Conservation (phyloP, 75 land plant species). For the Isoetes taiwanensis region DNA sequence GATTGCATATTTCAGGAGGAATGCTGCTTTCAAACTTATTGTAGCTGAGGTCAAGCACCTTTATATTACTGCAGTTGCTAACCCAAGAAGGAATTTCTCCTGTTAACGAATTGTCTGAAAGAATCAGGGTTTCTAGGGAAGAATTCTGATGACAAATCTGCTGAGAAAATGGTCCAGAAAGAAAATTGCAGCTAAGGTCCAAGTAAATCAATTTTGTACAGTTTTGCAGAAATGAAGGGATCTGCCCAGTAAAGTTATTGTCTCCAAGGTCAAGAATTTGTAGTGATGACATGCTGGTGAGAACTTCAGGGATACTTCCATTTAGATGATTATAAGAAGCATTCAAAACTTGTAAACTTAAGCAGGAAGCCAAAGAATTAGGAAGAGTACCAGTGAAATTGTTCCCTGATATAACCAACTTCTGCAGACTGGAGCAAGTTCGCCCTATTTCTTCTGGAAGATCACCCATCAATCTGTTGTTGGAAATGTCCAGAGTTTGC, state of each 20-base stretch:
- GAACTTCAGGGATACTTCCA: constrained; percentile 6
- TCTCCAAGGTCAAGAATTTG: constrained; percentile 14
- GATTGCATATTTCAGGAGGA: constrained; percentile 50
- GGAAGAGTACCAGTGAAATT: constrained; percentile 37
- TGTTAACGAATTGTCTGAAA: constrained; percentile 10
- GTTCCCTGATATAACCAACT: constrained; percentile 34
- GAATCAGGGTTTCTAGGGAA: too few relatives aligned
- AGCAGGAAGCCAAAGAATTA: not conserved
- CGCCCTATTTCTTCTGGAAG: constrained; percentile 47
- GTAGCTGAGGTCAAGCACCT: constrained; percentile 47
- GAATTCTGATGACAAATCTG: too few relatives aligned
- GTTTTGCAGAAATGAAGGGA: constrained; percentile 21
- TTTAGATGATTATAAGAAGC: constrained; percentile 4
- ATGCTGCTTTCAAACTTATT: constrained; percentile 52
- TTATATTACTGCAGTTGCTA: constrained; percentile 29
- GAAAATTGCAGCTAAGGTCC: constrained; percentile 13
- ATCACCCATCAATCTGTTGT: constrained; percentile 43
- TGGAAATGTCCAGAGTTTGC: constrained; percentile 40
- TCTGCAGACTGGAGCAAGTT: constrained; percentile 5
- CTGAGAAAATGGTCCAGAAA: constrained; percentile 23
- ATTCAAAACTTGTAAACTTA: not conserved
- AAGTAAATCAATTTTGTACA: constrained; percentile 11
- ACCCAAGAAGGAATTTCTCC: constrained; percentile 45
- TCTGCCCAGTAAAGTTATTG: constrained; percentile 23
- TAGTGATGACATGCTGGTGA: not conserved